These are phyloP conservation scores for Delphinella strobiligena DNA, from an alignment of 2,329 filamentous ascomycete genomes.

Conservation along the genomic window DNA sequence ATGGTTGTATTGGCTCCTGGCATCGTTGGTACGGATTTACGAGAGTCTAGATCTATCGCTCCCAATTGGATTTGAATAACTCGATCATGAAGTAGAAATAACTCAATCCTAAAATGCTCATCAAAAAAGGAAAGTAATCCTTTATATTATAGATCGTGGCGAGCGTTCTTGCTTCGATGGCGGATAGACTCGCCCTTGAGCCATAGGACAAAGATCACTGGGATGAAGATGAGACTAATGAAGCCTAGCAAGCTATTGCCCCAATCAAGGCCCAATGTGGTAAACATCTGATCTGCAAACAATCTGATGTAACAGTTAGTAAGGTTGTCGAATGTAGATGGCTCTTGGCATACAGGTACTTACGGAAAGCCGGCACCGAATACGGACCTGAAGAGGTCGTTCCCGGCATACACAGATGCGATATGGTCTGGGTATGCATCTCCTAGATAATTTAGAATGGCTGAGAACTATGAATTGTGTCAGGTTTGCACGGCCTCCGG, in stretches of 20 bases:
- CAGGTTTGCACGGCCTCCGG: too few species aligned
- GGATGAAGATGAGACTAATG: slow-evolving; percentile 7
- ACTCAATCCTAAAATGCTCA: not conserved
- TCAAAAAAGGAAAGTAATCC: too few species aligned
- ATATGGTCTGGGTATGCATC: slow-evolving; percentile 48
- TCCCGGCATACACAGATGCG: slow-evolving; percentile 53
- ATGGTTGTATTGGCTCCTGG: too few species aligned
- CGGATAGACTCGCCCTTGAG: slow-evolving; percentile 5
- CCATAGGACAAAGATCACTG: slow-evolving; percentile 2
- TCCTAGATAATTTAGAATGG: slow-evolving; percentile 45
- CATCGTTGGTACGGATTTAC: too few species aligned
- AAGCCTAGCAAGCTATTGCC: slow-evolving; percentile 6
- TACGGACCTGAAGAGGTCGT: slow-evolving; percentile 45
- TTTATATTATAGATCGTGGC: not conserved
- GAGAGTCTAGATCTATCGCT: too few species aligned
- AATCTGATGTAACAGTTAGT: too few species aligned
- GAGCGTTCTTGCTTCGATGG: slow-evolving; percentile 4
- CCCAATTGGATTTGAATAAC: not conserved
- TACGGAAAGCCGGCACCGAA: slow-evolving; percentile 50
- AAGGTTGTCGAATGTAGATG: too few species aligned
- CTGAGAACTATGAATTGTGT: not conserved
- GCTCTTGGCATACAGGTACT: too few species aligned
- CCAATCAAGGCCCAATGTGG: slow-evolving; percentile 5
- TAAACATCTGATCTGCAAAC: slow-evolving; percentile 6
- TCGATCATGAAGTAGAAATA: not conserved